Conservation (phyloP, 768 basidiomycete genomes). For the Boletus vinaceobasis region DNA sequence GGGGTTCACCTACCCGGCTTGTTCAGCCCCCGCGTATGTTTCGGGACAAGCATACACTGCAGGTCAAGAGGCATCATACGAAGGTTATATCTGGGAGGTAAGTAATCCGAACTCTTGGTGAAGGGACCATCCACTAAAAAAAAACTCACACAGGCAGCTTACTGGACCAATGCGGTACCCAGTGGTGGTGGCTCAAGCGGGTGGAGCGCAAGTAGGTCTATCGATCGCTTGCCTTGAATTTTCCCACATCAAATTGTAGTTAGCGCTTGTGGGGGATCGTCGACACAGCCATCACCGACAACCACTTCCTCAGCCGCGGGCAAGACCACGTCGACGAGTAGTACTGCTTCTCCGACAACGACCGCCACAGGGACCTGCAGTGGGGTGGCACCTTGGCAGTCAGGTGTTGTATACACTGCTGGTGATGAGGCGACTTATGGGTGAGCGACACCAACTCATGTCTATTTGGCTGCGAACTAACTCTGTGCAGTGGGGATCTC, state of each 20-base stretch:
- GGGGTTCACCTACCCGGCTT: slow-evolving; percentile 63
- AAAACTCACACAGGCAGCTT: slow-evolving; percentile 52
- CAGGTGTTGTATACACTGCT: slow-evolving; percentile 43
- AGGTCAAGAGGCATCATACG: slow-evolving; percentile 50
- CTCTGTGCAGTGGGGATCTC: slow-evolving; percentile 22
- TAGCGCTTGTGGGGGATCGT: slow-evolving; percentile 22
- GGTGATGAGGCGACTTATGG: slow-evolving; percentile 50
- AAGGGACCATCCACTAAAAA: background rate
- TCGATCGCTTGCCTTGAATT: background rate
- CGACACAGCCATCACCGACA: slow-evolving; percentile 4
- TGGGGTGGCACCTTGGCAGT: slow-evolving; percentile 50
- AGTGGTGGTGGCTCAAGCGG: slow-evolving; percentile 49
- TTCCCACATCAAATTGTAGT: slow-evolving; percentile 7
- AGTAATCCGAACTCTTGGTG: background rate
- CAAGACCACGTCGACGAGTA: slow-evolving; percentile 11
- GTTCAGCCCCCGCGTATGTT: slow-evolving; percentile 52
- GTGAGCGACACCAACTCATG: slow-evolving; percentile 33
- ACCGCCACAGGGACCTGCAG: slow-evolving; percentile 40
- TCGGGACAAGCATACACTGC: slow-evolving; percentile 49
- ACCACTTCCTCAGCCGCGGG: slow-evolving; percentile 15
- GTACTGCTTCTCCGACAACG: slow-evolving; percentile 13
- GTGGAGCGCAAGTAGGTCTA: slow-evolving; percentile 58
- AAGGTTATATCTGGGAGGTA: slow-evolving; percentile 67
- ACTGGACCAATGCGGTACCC: slow-evolving; percentile 50
- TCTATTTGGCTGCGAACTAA: slow-evolving; percentile 1